Base-by-base conservation (phyloP, 805 yeast species). In the Spathaspora arborariae region DNA sequence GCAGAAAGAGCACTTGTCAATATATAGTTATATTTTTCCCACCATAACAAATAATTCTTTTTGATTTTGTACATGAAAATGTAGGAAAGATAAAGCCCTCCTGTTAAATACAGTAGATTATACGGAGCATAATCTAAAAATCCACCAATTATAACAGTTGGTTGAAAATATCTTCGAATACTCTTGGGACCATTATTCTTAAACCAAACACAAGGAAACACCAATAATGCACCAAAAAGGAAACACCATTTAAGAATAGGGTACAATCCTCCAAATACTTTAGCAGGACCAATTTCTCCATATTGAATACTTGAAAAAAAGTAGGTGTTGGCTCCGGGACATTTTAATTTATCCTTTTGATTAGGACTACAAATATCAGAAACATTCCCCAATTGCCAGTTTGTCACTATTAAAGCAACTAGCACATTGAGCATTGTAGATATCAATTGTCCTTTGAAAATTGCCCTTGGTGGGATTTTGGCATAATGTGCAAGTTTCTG, bases 1-100 rank as follows among this genome's bases (percentile, higher is more conserved):
- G 85, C 79, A 7, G 75, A 64, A 21, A 82, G 63, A 1, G 79
- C 85, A 44, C 84, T 76, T 20, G 82, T 69, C 44, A 84, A 61
- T 19, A 83, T 72, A 57, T 82, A 84, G 59, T 83, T 84, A 62
- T 85, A 85, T 61, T 83, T 84, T 36, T 83, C 82, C 90, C 86
- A 84, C 86, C 85, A 76, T 19, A 70, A 60, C 41, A 74, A 57
- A 59, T 76, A 76, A 54, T 70, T 65, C 49, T 69, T 65, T 53
- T 77, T 74, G 54, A 81, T 64, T 55, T 71, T 70, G 63, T 74
- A 80, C 67, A 80, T 81, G 67, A 84, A 84, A 4, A 72, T 43
- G 51, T 73, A 74, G 4, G 87, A 85, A 36, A 79, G 48, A 55
- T 73, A 73, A 55, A 86, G 75, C 45, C 88, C 82, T 9, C 84